These are phyloP conservation scores for Musa schizocarpa DNA, from an alignment of 176 grass and related monocot species.

Conservation along the genomic window DNA sequence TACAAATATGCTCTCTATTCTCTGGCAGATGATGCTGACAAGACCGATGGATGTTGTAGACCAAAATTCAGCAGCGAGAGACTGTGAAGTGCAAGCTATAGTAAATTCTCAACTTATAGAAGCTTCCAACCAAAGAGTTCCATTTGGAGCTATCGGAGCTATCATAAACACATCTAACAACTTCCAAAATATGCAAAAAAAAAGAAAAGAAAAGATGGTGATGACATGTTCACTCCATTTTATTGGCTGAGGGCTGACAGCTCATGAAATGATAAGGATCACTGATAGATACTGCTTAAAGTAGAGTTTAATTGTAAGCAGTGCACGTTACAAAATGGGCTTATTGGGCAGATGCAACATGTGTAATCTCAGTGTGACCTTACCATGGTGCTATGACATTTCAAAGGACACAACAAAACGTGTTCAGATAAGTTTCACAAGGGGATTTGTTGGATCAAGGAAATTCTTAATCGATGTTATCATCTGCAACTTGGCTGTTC, in stretches of 20 bases:
- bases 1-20: too few relatives aligned
- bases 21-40: too few relatives aligned
- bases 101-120: neutral
- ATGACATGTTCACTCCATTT: neutral
- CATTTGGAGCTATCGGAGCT: neutral
- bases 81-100: neutral
- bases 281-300: neutral
- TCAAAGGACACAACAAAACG: neutral
- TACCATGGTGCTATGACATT: neutral
- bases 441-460: neutral
- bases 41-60: neutral
- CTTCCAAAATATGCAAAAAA: too few relatives aligned
- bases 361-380: neutral
- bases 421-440: neutral
- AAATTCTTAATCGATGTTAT: slow-evolving; percentile 59
- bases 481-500: slow-evolving; percentile 57
- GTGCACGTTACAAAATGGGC: neutral
- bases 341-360: neutral
- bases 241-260: neutral
- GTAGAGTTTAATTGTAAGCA: neutral
- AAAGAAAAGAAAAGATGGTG: neutral
- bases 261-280: neutral
- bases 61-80: neutral
- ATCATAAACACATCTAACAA: too few relatives aligned
- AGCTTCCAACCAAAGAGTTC: neutral